Evolutionary conservation across 163 green algal species (phyloP), one percentile per base, ranked within the genome.

Genomic region (Picocystis sp.): DNA sequence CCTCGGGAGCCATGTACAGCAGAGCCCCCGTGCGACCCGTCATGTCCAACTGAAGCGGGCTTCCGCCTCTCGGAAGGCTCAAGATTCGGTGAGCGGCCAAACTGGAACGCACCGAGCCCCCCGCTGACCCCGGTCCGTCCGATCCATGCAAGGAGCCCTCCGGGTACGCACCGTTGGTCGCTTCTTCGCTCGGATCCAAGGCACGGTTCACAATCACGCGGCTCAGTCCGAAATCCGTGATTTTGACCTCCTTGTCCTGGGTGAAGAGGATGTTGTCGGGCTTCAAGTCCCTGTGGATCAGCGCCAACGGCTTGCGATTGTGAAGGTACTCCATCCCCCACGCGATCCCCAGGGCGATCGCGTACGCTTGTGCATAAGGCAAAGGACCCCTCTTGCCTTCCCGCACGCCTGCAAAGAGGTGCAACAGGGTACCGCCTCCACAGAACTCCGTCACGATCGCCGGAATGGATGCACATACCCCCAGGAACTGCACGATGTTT

Each of bases 371-470:
- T 2, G 58, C 45, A 77, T 78, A 87, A 41, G 44, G 29, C 29
- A 38, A 8, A 38, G 29, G 29, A 5, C 29, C 29, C 29, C 29
- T 5, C 5, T 38, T 38, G 5, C 29, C 29, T 5, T 38, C 22
- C 44, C 22, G 21, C 8, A 34, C 19, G 21, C 73, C 72, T 53
- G 73, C 62, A 42, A 92, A 73, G 51, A 92, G 65, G 53, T 89
- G 72, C 50, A 78, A 73, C 48, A 92, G 64, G 5, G 73, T 84
- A 23, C 80, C 79, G 29, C 29, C 29, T 38, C 29, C 29, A 56
- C 78, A 88, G 65, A 79, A 89, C 74, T 87, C 80, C n/a, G 78
- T 84, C 1, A 85, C 73, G 14, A 92, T 66, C 60, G 71, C 81
- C 29, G 78, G 76, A 25, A 81, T 76, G 35, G 71, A 64, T 22